These are phyloP conservation scores for Terana coerulea DNA, from an alignment of 768 basidiomycete species.

Conservation along the genomic window DNA sequence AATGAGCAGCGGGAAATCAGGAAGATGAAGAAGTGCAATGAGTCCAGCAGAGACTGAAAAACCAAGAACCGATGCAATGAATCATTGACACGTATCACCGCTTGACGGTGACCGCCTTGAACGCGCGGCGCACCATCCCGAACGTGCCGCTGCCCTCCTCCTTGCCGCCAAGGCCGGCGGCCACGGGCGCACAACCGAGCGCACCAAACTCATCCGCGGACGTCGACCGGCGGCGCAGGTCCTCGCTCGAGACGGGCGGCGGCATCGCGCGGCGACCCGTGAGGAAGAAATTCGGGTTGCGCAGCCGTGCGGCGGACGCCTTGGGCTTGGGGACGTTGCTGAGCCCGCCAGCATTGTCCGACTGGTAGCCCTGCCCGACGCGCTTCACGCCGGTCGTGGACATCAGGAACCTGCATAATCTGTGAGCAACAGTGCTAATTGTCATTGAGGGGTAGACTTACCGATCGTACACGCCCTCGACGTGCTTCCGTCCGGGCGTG, in stretches of 20 bases:
- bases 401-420: slow-evolving; percentile 53
- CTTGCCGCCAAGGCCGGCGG: slow-evolving; percentile 23
- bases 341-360: slow-evolving; percentile 49
- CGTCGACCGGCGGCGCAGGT: slow-evolving; percentile 38
- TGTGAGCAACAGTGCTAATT: neutral
- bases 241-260: slow-evolving; percentile 69
- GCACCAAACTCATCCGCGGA: slow-evolving; percentile 68
- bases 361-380: slow-evolving; percentile 78
- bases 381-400: slow-evolving; percentile 78
- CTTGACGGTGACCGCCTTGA: slow-evolving; percentile 72
- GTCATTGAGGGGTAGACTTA: slow-evolving; percentile 5
- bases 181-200: slow-evolving; percentile 25
- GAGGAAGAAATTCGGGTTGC: slow-evolving; percentile 43
- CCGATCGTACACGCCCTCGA: slow-evolving; percentile 78
- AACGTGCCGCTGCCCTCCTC: slow-evolving; percentile 49
- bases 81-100: slow-evolving; percentile 9
- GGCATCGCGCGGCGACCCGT: slow-evolving; percentile 54
- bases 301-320: slow-evolving; percentile 24
- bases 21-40: neutral
- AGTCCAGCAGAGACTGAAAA: neutral
- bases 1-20: neutral
- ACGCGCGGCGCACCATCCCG: slow-evolving; percentile 62
- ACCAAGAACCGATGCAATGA: neutral
- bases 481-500: slow-evolving; percentile 48
- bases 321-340: slow-evolving; percentile 28